Evolutionary conservation across 257 asterid genomes (phyloP).

Genomic region (Gentiana straminea): DNA sequence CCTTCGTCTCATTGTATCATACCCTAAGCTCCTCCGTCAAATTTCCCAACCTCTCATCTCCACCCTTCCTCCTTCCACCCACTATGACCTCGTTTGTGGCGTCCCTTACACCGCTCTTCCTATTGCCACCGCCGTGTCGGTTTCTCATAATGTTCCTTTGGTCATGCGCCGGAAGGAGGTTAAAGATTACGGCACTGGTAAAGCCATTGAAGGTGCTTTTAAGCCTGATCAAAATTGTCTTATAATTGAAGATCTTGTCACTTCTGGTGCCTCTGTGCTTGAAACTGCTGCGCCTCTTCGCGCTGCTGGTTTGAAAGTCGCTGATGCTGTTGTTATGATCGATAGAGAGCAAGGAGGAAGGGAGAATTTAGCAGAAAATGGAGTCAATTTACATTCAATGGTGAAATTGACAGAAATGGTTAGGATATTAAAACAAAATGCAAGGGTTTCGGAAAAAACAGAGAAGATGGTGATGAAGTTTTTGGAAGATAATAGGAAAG

Average conservation of each 20-base stretch:
- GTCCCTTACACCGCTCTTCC: slow-evolving; percentile 98
- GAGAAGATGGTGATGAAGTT: slow-evolving; percentile 71
- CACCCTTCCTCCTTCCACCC: slow-evolving; percentile 48
- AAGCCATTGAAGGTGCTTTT: slow-evolving; percentile 79
- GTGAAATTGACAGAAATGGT: slow-evolving; percentile 86
- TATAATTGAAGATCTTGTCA: slow-evolving; percentile 85
- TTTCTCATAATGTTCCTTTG: slow-evolving; percentile 56
- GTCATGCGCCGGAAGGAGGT: slow-evolving; percentile 95
- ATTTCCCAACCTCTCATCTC: slow-evolving; percentile 57
- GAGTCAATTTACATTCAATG: slow-evolving; percentile 79
- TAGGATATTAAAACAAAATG: slow-evolving; percentile 77
- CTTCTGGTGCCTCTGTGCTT: slow-evolving; percentile 88
- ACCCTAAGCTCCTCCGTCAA: slow-evolving; percentile 68
- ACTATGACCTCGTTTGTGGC: slow-evolving; percentile 76
- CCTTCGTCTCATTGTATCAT: slow-evolving; percentile 88
- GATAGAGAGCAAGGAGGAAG: slow-evolving; percentile 99
- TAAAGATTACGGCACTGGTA: slow-evolving; percentile 82
- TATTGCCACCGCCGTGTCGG: slow-evolving; percentile 78
- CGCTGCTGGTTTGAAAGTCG: slow-evolving; percentile 64
- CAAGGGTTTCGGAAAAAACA: slow-evolving; percentile 79
- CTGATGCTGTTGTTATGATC: slow-evolving; percentile 91
- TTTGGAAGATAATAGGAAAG: slow-evolving; percentile 72
- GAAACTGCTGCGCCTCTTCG: slow-evolving; percentile 92
- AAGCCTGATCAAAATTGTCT: slow-evolving; percentile 45
- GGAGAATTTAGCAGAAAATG: slow-evolving; percentile 84